These are phyloP conservation scores for Pseudonitzschia multistriata DNA, from an alignment of 108 stramenopile genomes.

Conservation along the genomic window DNA sequence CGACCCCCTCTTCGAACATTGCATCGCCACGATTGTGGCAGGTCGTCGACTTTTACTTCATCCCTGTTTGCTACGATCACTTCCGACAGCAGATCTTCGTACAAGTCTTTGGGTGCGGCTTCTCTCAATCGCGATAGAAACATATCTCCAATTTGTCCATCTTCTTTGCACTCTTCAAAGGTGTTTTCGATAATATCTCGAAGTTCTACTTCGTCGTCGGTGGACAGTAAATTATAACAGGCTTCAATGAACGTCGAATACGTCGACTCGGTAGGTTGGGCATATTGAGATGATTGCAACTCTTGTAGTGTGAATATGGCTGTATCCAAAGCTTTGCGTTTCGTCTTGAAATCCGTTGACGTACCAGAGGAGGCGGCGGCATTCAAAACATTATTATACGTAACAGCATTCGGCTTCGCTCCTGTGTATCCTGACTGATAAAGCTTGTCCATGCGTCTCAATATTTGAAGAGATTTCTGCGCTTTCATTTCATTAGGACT, in stretches of 20 bases:
- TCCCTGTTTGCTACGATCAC: conserved; percentile 8
- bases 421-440: conserved; percentile 50
- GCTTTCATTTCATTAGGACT: conserved; percentile 43
- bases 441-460: conserved; percentile 50
- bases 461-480: conserved; percentile 43
- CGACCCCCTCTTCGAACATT: conserved; percentile 18
- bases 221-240: conserved; percentile 46
- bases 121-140: conserved; percentile 53
- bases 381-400: conserved; percentile 49
- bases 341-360: conserved; percentile 25
- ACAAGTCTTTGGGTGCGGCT: conserved; percentile 52
- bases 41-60: conserved; percentile 15
- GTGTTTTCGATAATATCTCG: conserved; percentile 39
- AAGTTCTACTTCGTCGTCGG: conserved; percentile 30
- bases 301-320: conserved; percentile 52
- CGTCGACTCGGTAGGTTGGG: conserved; percentile 58
- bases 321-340: conserved; percentile 37
- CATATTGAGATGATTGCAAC: conserved; percentile 37
- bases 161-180: conserved; percentile 42
- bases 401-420: conserved; percentile 45
- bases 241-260: conserved; percentile 77
- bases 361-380: conserved; percentile 42
- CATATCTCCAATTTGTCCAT: conserved; percentile 64
- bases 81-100: conserved; percentile 43
- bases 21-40: conserved; percentile 31